These are phyloP conservation scores for Myriangium duriaei DNA, from an alignment of 2,329 filamentous ascomycete genomes.

Conservation along the genomic window DNA sequence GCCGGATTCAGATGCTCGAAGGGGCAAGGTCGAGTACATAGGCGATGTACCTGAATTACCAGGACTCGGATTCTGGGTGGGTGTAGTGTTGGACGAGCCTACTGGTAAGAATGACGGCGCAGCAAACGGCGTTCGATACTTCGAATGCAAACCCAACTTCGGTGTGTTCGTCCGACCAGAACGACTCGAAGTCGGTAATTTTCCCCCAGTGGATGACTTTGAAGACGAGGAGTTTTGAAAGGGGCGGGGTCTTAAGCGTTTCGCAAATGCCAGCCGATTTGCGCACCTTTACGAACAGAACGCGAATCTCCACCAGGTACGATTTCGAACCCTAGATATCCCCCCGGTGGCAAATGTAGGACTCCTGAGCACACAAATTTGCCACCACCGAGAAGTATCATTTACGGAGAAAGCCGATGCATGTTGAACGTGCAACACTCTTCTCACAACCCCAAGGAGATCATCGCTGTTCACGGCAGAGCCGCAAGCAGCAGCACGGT, in stretches of 20 bases:
- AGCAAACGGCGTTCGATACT: conserved; percentile 54
- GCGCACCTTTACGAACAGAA: too few relatives aligned
- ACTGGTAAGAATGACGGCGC: conserved; percentile 74
- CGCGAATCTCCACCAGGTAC: too few relatives aligned
- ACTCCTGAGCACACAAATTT: too few relatives aligned
- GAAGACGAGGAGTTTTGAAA: conserved; percentile 57
- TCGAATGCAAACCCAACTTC: conserved; percentile 54
- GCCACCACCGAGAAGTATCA: too few relatives aligned
- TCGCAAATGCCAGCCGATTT: too few relatives aligned
- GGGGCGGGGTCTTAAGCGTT: background rate
- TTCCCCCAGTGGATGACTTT: conserved; percentile 52
- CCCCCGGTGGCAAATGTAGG: too few relatives aligned
- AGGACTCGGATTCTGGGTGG: conserved; percentile 52
- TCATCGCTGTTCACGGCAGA: too few relatives aligned
- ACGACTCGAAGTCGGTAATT: conserved; percentile 65
- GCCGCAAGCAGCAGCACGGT: too few relatives aligned
- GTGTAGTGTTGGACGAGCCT: conserved; percentile 61
- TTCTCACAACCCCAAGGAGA: too few relatives aligned
- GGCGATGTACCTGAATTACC: conserved; percentile 65
- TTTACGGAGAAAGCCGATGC: too few relatives aligned
- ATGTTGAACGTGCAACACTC: too few relatives aligned
- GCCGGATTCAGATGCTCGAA: conserved; percentile 52
- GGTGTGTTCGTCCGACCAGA: conserved; percentile 72
- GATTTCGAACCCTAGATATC: too few relatives aligned
- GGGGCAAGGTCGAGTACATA: conserved; percentile 59